A percentile compares a stretch with the other conserved stretches of the same genome.
Evolutionary conservation across 1,139 yeast species (phyloP).

Genomic region (Candida freyschussii): DNA sequence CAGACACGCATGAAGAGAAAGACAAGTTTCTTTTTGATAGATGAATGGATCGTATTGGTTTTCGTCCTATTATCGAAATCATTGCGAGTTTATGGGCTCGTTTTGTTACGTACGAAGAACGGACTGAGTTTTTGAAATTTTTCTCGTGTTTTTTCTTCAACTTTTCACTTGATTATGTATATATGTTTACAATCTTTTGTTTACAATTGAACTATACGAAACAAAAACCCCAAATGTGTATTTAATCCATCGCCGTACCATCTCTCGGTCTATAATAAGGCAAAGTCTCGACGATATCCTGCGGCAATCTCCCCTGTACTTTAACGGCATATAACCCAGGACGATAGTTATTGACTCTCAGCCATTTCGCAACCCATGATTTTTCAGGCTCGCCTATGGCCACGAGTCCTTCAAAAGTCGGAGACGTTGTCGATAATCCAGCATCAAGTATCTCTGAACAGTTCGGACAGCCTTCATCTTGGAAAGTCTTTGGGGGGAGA

Average conservation of each 20-base stretch:
- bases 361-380: constrained; percentile 98
- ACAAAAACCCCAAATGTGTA: background rate
- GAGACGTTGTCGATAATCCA: constrained; percentile 86
- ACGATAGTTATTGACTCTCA: constrained; percentile 82
- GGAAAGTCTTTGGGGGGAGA: constrained; percentile 44
- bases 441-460: constrained; percentile 83
- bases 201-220: background rate
- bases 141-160: too few species aligned
- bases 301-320: constrained; percentile 87
- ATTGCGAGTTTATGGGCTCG: too few species aligned
- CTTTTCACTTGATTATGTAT: too few species aligned
- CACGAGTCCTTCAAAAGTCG: constrained; percentile 92
- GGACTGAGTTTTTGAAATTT: too few species aligned
- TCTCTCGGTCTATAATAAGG: constrained; percentile 91
- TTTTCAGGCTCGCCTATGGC: constrained; percentile 82
- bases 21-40: too few species aligned
- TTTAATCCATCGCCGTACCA: constrained; percentile 84
- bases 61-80: too few species aligned
- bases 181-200: too few species aligned
- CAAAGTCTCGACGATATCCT: constrained; percentile 71
- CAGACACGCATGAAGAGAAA: too few species aligned
- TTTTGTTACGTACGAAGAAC: too few species aligned
- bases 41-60: too few species aligned
- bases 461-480: constrained; percentile 92
- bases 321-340: constrained; percentile 93